A percentile compares a stretch with the other conserved stretches of the same genome.
These are phyloP conservation scores for Russula lepida DNA, from an alignment of 768 basidiomycete species.

Conservation along the genomic window DNA sequence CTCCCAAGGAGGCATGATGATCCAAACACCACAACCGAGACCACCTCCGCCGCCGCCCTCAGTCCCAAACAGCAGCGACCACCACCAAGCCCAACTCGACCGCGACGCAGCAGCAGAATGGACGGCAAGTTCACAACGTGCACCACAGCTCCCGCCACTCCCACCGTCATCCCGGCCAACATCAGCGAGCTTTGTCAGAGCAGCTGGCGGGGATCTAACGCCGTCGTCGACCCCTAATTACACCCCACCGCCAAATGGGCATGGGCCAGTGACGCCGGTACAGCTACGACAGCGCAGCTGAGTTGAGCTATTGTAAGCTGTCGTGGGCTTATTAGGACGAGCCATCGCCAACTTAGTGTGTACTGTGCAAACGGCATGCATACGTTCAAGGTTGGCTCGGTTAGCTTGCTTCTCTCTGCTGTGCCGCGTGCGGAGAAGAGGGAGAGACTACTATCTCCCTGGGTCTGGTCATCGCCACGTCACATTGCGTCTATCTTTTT, in stretches of 20 bases:
- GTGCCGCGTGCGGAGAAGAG: neutral
- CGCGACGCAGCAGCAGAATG: constrained; percentile 8
- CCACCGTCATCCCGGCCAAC: constrained; percentile 10
- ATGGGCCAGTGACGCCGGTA: constrained; percentile 15
- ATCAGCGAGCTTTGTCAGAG: constrained; percentile 13
- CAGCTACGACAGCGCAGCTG: constrained; percentile 21
- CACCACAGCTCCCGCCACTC: neutral
- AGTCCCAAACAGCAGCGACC: constrained; percentile 14
- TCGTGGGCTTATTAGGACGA: too few relatives aligned
- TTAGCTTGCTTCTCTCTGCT: neutral
- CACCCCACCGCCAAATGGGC: constrained; percentile 6
- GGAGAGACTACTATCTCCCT: neutral
- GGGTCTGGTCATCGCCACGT: neutral
- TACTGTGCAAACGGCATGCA: neutral
- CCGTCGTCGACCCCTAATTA: constrained; percentile 11
- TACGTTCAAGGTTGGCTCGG: neutral
- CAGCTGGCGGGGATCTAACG: constrained; percentile 14
- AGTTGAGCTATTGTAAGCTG: neutral
- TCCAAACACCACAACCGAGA: constrained; percentile 34
- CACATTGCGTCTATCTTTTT: constrained; percentile 15
- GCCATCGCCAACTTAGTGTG: too few relatives aligned
- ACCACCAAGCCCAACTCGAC: constrained; percentile 2
- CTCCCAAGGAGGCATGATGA: constrained; percentile 36
- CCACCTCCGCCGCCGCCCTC: neutral
- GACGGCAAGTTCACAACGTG: constrained; percentile 11